Conservation (phyloP, 208 protist species). For the Acanthamoeba lenticulata region DNA sequence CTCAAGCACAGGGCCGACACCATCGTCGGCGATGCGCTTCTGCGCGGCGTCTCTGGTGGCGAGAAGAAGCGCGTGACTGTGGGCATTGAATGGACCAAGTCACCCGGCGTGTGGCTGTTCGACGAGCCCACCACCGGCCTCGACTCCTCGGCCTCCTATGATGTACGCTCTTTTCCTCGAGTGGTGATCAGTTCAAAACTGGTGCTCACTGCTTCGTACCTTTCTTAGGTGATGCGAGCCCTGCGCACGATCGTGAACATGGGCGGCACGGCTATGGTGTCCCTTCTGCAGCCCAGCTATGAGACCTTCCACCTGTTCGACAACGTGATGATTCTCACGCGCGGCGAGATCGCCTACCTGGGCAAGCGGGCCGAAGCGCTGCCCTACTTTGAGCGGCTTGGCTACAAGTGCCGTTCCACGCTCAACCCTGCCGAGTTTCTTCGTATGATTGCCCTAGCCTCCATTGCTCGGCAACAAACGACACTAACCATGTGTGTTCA, state of each 20-base stretch:
- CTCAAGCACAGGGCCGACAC: slow-evolving; percentile 55
- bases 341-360: slow-evolving; percentile 73
- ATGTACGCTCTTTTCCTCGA: background rate
- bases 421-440: slow-evolving; percentile 77
- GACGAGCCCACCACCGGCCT: slow-evolving; percentile 68
- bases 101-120: slow-evolving; percentile 36
- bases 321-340: slow-evolving; percentile 59
- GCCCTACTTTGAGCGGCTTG: slow-evolving; percentile 67
- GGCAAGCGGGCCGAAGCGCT: slow-evolving; percentile 36
- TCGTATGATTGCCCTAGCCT: slow-evolving; percentile 35
- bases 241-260: background rate
- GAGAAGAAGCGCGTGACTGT: slow-evolving; percentile 72
- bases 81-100: slow-evolving; percentile 57
- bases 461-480: too few species aligned
- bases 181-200: background rate
- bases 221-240: slow-evolving; percentile 49
- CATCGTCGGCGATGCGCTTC: slow-evolving; percentile 47
- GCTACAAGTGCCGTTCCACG: slow-evolving; percentile 66
- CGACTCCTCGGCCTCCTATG: slow-evolving; percentile 40
- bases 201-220: background rate
- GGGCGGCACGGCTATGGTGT: background rate
- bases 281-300: slow-evolving; percentile 53
- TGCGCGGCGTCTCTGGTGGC: slow-evolving; percentile 62
- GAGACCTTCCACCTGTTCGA: slow-evolving; percentile 66
- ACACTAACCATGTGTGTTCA: too few species aligned